Evolutionary conservation across 2,329 filamentous ascomycete species (phyloP), one percentile per base, ranked within the genome.

Genomic region (Ambrosiella cleistominuta): DNA sequence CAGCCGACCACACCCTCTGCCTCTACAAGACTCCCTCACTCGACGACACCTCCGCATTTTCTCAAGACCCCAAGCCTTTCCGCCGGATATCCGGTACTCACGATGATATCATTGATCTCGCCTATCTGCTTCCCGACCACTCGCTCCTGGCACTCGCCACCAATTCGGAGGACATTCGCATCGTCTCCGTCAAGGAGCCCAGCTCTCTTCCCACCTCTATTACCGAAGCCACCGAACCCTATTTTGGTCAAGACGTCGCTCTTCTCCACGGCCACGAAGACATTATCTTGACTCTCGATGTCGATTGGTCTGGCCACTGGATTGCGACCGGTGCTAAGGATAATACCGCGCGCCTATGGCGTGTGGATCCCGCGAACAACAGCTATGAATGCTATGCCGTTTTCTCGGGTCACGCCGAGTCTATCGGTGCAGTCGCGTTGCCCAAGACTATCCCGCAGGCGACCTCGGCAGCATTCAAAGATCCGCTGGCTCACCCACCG

Each of bases 241-340:
- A 90, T 67, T 96, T 97, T 68, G 93, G 93, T 12, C 87, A 90
- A 61, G 93, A 98, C 66, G 77, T 95, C 44, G 87, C 83, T 1
- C 74, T 93, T 27, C 75, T 98, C 1, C 88, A 87, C 66, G 93
- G 93, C 1, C 93, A 98, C 64, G 83, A 90, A 54, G 93, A 98
- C 64, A 96, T 98, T 56, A 86, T 98, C 61, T 95, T 98, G 64
- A 90, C 89, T 60, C 74, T 98, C 45, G 90, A 96, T 67, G 83
- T 88, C 2, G 93, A 98, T 70, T 95, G 89, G 88, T 97, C 93
- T 8, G 94, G 94, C 0, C 83, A 93, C 68, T 98, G 93, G 93
- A 79, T 98, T 44, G 91, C 86, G 11, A 97, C 93, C 1, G 93
- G 91, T 57, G 88, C 93, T 19, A 98, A 98, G 71, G 93, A 98